phyloP scores from a whole-genome alignment of 2,329 filamentous ascomycete species.

The Diaporthe sp. region DNA sequence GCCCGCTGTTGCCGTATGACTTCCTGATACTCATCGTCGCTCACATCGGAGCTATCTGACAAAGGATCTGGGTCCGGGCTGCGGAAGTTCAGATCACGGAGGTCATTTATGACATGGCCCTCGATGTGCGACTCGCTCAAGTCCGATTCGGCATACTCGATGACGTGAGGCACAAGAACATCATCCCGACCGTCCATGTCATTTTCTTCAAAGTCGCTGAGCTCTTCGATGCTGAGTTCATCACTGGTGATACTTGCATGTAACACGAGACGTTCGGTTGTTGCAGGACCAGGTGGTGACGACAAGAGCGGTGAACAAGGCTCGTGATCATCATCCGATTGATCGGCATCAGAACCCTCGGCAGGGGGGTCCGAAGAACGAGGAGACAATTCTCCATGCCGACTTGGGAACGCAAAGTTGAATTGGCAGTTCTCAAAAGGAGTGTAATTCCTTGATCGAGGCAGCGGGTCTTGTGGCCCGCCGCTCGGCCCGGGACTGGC shows the following conservation, averaged over 20 bases:
- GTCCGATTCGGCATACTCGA: conserved; percentile 60
- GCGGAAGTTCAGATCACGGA: conserved; percentile 62
- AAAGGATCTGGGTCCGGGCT: conserved; percentile 52
- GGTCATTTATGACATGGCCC: conserved; percentile 58
- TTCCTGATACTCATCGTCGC: conserved; percentile 53
- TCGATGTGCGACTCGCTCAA: conserved; percentile 58
- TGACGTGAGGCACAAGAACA: conserved; percentile 60
- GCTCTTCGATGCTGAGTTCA: conserved; percentile 60
- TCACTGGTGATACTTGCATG: conserved; percentile 43
- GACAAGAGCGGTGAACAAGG: conserved; percentile 45
- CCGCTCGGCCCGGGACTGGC: conserved; percentile 34
- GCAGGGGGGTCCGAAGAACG: conserved; percentile 54
- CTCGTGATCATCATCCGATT: conserved; percentile 45
- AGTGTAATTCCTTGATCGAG: conserved; percentile 48
- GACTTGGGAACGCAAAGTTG: conserved; percentile 50
- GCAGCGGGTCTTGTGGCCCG: conserved; percentile 41
- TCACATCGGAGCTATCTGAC: conserved; percentile 56
- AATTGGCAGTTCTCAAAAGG: conserved; percentile 51
- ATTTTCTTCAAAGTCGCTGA: conserved; percentile 61
- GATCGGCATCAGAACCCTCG: conserved; percentile 46
- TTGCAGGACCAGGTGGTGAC: conserved; percentile 1
- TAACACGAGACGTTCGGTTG: neutral
- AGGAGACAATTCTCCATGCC: conserved; percentile 56
- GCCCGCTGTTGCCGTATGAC: conserved; percentile 59
- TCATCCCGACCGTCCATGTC: conserved; percentile 57